phyloP scores from a whole-genome alignment of 441 rosid genomes.

The Croton setiger region DNA sequence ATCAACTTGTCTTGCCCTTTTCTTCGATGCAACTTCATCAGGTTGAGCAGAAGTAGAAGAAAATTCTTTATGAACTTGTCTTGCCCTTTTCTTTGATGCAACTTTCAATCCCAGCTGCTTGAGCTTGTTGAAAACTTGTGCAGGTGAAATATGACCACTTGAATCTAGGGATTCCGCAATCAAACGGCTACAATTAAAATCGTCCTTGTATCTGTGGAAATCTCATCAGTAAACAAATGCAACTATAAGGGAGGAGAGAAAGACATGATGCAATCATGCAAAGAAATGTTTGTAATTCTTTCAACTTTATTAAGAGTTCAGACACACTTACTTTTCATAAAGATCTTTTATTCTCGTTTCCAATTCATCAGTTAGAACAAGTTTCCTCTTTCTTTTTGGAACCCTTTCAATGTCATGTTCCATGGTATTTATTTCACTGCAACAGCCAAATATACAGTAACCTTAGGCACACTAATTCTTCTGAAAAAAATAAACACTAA shows the following conservation, averaged over 20 bases:
- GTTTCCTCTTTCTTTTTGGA: slow-evolving; percentile 61
- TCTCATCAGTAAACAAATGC: slow-evolving; percentile 17
- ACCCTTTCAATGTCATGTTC: slow-evolving; percentile 40
- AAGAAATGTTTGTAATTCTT: background rate
- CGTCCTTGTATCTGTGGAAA: slow-evolving; percentile 70
- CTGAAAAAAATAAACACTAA: background rate
- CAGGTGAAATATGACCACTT: slow-evolving; percentile 65
- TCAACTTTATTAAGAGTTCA: slow-evolving; percentile 13
- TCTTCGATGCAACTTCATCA: slow-evolving; percentile 40
- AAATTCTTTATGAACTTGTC: slow-evolving; percentile 25
- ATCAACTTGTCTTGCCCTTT: slow-evolving; percentile 40
- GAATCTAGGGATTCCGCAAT: slow-evolving; percentile 78
- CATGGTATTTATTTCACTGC: slow-evolving; percentile 39
- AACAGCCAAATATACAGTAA: slow-evolving; percentile 26
- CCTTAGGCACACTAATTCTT: background rate
- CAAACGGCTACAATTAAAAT: slow-evolving; percentile 46
- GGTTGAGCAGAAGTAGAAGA: slow-evolving; percentile 27
- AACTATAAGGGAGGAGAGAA: slow-evolving; percentile 3
- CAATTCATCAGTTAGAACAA: slow-evolving; percentile 58
- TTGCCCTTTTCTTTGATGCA: slow-evolving; percentile 50
- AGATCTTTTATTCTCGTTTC: slow-evolving; percentile 66
- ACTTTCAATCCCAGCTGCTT: slow-evolving; percentile 71
- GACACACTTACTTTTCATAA: slow-evolving; percentile 59
- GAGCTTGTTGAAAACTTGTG: slow-evolving; percentile 89
- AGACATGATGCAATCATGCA: background rate